A percentile compares a stretch with the other conserved stretches of the same genome.
phyloP scores from a whole-genome alignment of 176 grass and related monocot species.

The Urochloa ruziziensis region DNA sequence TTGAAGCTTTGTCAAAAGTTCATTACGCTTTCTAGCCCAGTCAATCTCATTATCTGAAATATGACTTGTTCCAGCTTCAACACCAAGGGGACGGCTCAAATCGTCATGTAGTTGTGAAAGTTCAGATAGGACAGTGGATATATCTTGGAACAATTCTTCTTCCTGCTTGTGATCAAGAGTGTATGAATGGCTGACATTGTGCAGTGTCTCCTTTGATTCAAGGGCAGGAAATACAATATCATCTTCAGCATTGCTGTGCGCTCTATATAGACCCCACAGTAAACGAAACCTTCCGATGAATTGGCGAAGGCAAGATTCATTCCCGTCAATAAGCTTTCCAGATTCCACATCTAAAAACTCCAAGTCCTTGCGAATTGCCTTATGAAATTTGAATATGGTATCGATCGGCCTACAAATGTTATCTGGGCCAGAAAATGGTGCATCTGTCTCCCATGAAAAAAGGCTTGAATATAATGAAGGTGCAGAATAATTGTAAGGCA shows the following conservation, averaged over 20 bases:
- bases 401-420: slow-evolving; percentile 72
- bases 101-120: slow-evolving; percentile 52
- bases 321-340: slow-evolving; percentile 59
- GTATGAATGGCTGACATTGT: slow-evolving; percentile 93
- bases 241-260: slow-evolving; percentile 95
- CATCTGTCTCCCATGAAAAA: slow-evolving; percentile 61
- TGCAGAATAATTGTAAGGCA: slow-evolving; percentile 48
- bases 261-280: slow-evolving; percentile 92
- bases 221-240: slow-evolving; percentile 89
- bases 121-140: slow-evolving; percentile 59
- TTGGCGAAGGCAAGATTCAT: slow-evolving; percentile 61
- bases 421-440: slow-evolving; percentile 31
- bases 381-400: slow-evolving; percentile 93
- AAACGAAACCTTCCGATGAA: slow-evolving; percentile 84
- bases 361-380: slow-evolving; percentile 88
- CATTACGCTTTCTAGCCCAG: slow-evolving; percentile 59
- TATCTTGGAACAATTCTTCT: slow-evolving; percentile 83
- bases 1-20: slow-evolving; percentile 82
- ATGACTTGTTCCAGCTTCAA: neutral
- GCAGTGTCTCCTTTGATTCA: slow-evolving; percentile 81
- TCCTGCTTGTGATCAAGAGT: slow-evolving; percentile 93
- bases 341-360: slow-evolving; percentile 82
- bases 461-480: slow-evolving; percentile 77
- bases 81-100: slow-evolving; percentile 8
- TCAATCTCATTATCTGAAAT: slow-evolving; percentile 38